These are phyloP conservation scores for Pezicula rhizophila DNA, from an alignment of 2,329 filamentous ascomycete genomes.

Conservation along the genomic window DNA sequence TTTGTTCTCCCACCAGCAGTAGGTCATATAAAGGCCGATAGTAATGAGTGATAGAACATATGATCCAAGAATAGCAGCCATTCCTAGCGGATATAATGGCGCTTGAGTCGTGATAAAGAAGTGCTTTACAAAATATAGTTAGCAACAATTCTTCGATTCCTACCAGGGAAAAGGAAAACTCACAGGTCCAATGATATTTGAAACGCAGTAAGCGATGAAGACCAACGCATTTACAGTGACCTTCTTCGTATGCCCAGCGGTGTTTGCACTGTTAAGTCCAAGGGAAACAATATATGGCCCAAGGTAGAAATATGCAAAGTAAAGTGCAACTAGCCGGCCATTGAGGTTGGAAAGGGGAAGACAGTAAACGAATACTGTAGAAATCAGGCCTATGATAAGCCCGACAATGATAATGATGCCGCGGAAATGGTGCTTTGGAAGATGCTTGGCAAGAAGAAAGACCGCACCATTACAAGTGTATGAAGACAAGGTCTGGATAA, in stretches of 20 bases:
- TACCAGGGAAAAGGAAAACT: conserved; percentile 30
- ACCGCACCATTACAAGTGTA: not conserved
- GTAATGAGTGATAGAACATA: conserved; percentile 25
- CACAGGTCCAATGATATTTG: conserved; percentile 37
- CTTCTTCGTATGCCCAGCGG: conserved; percentile 39
- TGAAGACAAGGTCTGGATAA: not conserved
- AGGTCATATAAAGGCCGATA: conserved; percentile 19
- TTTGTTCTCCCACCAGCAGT: conserved; percentile 28
- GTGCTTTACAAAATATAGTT: too few species aligned
- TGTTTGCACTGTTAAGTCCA: conserved; percentile 32
- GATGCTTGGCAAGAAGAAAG: not conserved
- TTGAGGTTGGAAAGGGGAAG: not conserved
- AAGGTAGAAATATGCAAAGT: not conserved
- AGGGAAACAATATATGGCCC: conserved; percentile 16
- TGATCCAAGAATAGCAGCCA: conserved; percentile 32
- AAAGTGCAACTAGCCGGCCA: not conserved
- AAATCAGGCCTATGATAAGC: not conserved
- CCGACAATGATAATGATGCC: not conserved
- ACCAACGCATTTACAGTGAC: conserved; percentile 35
- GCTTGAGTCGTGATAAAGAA: conserved; percentile 21
- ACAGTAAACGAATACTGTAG: not conserved
- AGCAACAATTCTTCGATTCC: conserved; percentile 1
- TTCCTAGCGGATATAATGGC: conserved; percentile 27
- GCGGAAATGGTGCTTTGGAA: not conserved
- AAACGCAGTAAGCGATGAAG: conserved; percentile 34